phyloP scores from a whole-genome alignment of 2,329 filamentous ascomycete genomes.

The Penicillium sp. region DNA sequence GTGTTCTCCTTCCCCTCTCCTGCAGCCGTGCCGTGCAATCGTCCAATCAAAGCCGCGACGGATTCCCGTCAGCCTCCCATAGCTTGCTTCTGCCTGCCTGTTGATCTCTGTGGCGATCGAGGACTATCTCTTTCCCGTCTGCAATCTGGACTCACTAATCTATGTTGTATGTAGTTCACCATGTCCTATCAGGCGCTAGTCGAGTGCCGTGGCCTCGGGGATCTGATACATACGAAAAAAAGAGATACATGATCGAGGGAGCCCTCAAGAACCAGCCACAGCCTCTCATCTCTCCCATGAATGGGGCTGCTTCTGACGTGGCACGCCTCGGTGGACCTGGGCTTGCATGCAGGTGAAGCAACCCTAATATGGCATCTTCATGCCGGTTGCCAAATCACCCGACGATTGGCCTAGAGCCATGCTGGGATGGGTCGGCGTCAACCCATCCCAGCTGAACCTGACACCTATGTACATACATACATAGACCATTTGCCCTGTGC shows the following conservation, averaged over 20 bases:
- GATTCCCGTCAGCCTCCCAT: neutral
- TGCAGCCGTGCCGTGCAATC: constrained; percentile 6
- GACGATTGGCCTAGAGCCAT: constrained; percentile 6
- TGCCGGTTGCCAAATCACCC: constrained; percentile 4
- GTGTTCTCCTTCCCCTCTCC: constrained; percentile 7
- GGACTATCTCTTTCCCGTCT: too few relatives aligned
- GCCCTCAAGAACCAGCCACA: constrained; percentile 11
- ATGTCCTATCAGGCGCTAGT: constrained; percentile 16
- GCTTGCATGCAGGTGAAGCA: constrained; percentile 11
- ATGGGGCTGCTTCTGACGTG: constrained; percentile 33
- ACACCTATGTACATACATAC: too few relatives aligned
- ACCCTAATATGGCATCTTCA: constrained; percentile 15
- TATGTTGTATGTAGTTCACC: constrained; percentile 10
- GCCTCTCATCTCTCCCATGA: constrained; percentile 8
- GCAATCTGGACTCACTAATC: too few relatives aligned
- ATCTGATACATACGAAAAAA: constrained; percentile 20
- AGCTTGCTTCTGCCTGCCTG: constrained; percentile 4
- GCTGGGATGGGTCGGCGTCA: neutral
- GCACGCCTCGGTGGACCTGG: constrained; percentile 23
- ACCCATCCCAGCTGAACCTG: constrained; percentile 12
- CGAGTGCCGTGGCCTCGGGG: constrained; percentile 4
- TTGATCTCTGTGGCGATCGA: constrained; percentile 9
- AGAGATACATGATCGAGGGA: constrained; percentile 7
- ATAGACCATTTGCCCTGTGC: constrained; percentile 3
- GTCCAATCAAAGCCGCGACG: constrained; percentile 15